A percentile compares a stretch with the other conserved stretches of the same genome.
These are phyloP conservation scores for Trypanosomatidae sp. DNA, from an alignment of 208 protist species.

Conservation along the genomic window DNA sequence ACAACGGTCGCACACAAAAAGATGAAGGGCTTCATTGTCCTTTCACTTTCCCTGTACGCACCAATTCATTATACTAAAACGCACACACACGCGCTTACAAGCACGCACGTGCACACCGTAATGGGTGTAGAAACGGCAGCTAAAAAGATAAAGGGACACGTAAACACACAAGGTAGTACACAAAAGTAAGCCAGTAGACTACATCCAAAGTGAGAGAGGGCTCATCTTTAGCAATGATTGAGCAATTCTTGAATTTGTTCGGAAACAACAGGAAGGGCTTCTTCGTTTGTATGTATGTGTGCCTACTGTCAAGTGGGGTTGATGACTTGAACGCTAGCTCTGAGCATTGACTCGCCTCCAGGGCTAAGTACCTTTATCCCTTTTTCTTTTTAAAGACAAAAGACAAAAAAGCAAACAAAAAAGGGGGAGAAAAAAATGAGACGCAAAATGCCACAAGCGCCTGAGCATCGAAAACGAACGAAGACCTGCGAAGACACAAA, in stretches of 20 bases:
- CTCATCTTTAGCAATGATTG: slow-evolving; percentile 1
- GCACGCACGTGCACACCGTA: neutral
- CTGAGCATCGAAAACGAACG: neutral
- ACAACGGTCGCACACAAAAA: neutral
- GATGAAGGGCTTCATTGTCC: neutral
- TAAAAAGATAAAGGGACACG: neutral
- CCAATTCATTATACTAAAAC: neutral
- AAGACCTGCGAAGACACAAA: neutral
- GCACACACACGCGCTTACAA: neutral
- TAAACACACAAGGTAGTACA: neutral
- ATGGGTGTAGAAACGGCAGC: neutral
- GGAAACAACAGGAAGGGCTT: neutral
- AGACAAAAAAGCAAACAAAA: neutral
- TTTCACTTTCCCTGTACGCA: neutral
- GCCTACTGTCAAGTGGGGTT: neutral
- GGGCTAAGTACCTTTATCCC: neutral
- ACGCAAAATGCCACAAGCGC: neutral
- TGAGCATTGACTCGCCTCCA: neutral
- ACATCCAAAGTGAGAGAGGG: neutral
- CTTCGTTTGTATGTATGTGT: neutral
- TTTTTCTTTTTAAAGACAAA: neutral
- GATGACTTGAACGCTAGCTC: neutral
- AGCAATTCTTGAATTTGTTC: neutral
- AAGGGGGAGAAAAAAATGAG: neutral
- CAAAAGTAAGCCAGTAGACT: neutral